Evolutionary conservation across 1,139 yeast genomes (phyloP).

Genomic region (Magnusiomyces fungicola): DNA sequence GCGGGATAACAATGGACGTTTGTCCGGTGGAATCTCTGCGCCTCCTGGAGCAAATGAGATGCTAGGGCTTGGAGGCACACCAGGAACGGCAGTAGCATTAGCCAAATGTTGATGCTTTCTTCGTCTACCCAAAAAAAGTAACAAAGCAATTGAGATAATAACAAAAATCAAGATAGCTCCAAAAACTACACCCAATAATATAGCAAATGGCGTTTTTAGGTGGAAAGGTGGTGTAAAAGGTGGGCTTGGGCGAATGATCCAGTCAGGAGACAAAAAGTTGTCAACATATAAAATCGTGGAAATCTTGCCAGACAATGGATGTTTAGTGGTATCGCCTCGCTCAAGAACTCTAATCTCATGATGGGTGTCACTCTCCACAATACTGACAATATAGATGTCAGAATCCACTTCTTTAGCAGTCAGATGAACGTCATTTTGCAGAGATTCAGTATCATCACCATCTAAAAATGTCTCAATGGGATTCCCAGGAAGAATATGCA

Average conservation of each 20-base stretch:
- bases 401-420: constrained; percentile 36
- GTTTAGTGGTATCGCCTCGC: constrained; percentile 56
- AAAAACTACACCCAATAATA: constrained; percentile 32
- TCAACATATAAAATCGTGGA: constrained; percentile 66
- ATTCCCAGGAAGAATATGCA: constrained; percentile 62
- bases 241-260: constrained; percentile 40
- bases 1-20: constrained; percentile 1
- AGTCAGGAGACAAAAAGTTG: constrained; percentile 53
- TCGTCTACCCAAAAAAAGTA: constrained; percentile 19
- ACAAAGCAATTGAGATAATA: constrained; percentile 19
- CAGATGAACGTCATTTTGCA: constrained; percentile 39
- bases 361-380: constrained; percentile 44
- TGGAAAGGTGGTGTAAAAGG: constrained; percentile 28
- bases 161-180: constrained; percentile 29
- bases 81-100: not conserved
- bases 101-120: constrained; percentile 4
- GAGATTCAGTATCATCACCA: constrained; percentile 34
- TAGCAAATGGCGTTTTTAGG: constrained; percentile 31
- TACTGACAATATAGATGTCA: constrained; percentile 31
- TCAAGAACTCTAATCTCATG: constrained; percentile 59
- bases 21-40: not conserved
- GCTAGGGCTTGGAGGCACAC: constrained; percentile 3
- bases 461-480: constrained; percentile 34
- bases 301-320: not conserved
- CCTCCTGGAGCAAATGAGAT: too few relatives aligned